Evolutionary conservation across 805 yeast species (phyloP), one percentile per base, ranked within the genome.

Genomic region (Candida loeiensis): DNA sequence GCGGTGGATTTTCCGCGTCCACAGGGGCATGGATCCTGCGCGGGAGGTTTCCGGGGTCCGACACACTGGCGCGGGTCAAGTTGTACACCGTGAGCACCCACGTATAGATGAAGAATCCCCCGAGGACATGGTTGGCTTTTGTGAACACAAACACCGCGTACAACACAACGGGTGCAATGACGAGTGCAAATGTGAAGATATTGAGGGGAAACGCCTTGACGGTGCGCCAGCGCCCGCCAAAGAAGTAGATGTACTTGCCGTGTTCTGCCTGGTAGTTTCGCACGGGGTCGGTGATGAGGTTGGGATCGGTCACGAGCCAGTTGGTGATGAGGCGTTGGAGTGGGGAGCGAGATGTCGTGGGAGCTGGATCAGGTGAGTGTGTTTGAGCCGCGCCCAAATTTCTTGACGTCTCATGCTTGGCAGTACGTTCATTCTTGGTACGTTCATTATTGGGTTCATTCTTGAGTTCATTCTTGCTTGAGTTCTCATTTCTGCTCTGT

Each of bases 21-120:
- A 22, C 41, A 74, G 73, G 22, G 11, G 79, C 17, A 50, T 86
- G 93, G 4, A 82, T 56, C 57, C 83, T 82, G 44, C 80, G 62
- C 1, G 95, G 90, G 8, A 83, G 51, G 3, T 73, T 58, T 0
- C 95, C 95, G 0, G 95, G 86, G 49, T 86, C 95, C 8, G 73
- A 58, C 2, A 76, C 63, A 0, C 84, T 69, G 0, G 83, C 80
- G 41, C 61, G 70, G 6, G 80, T 41, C 44, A 79, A 77, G 37
- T 78, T 72, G 3, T 56, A 35, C 1, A 77, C n/a, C 2, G 77
- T 54, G 29, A 77, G 51, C 4, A 67, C 34, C 84, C 85, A 81
- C 27, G 75, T 53, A 50, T 85, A 85, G 14, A 73, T 58, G 47
- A 81, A 80, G 2, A 80, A 36, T 0, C 85, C 43, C 14, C 43